Evolutionary conservation across 2,329 filamentous ascomycete genomes (phyloP).

Genomic region (Colletotrichum costaricense): DNA sequence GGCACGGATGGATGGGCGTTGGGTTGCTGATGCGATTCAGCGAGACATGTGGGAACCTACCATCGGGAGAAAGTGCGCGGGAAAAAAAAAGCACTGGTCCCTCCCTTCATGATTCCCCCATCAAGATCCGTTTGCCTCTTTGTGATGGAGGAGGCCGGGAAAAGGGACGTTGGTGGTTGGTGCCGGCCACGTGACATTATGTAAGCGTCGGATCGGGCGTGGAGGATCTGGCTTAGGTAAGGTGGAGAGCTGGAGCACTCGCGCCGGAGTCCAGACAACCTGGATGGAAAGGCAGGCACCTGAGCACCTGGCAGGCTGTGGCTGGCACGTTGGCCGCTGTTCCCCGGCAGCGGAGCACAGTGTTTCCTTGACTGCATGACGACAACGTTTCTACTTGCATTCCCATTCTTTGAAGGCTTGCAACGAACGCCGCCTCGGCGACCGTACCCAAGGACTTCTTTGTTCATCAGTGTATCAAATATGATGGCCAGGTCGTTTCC

Average conservation of each 20-base stretch:
- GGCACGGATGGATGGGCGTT: background rate
- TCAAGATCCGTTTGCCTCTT: conserved; percentile 23
- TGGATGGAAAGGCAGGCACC: background rate
- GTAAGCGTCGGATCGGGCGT: conserved; percentile 4
- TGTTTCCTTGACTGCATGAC: conserved; percentile 10
- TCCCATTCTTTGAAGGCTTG: conserved; percentile 1
- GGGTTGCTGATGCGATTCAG: conserved; percentile 13
- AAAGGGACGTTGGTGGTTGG: conserved; percentile 29
- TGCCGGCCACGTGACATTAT: conserved; percentile 13
- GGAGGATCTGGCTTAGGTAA: background rate
- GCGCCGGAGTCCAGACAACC: background rate
- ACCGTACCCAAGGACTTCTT: background rate
- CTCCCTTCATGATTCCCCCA: conserved; percentile 28
- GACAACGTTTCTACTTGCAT: conserved; percentile 13
- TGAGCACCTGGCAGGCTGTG: too few relatives aligned
- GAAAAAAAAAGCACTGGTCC: conserved; percentile 28
- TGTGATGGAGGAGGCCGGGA: conserved; percentile 32
- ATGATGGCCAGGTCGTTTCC: background rate
- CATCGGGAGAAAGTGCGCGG: conserved; percentile 10
- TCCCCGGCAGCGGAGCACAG: background rate
- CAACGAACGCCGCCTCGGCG: conserved; percentile 1
- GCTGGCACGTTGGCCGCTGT: background rate
- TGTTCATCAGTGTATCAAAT: background rate
- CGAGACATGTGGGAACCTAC: conserved; percentile 22
- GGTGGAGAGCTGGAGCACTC: background rate